These are phyloP conservation scores for Suillus fuscotomentosus DNA, from an alignment of 768 basidiomycete species.

Conservation along the genomic window DNA sequence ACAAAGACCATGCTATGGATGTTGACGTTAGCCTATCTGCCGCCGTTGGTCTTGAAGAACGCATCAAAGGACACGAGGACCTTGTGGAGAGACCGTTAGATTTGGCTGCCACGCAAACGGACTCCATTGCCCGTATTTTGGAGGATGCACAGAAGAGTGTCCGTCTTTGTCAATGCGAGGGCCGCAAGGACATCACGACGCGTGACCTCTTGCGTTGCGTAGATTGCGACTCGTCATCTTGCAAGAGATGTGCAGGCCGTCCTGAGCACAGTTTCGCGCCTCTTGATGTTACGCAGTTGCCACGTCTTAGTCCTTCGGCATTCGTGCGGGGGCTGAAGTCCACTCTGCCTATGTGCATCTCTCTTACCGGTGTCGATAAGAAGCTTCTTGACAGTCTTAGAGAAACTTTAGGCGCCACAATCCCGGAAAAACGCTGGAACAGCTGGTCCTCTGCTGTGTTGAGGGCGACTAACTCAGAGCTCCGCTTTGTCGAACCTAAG, in stretches of 20 bases:
- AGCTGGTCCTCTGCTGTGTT: constrained; percentile 69
- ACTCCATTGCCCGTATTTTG: constrained; percentile 56
- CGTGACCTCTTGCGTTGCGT: constrained; percentile 64
- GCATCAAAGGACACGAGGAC: constrained; percentile 72
- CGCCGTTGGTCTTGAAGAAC: constrained; percentile 38
- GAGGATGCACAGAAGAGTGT: constrained; percentile 64
- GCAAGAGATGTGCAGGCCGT: constrained; percentile 84
- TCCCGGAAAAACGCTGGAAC: constrained; percentile 60
- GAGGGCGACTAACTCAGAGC: constrained; percentile 55
- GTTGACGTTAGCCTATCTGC: constrained; percentile 37
- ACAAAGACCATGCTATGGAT: constrained; percentile 44
- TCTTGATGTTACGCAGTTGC: constrained; percentile 49
- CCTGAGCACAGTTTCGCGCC: constrained; percentile 78
- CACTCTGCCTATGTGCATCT: constrained; percentile 83
- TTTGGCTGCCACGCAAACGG: constrained; percentile 51
- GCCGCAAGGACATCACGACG: constrained; percentile 73
- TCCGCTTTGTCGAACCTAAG: constrained; percentile 83
- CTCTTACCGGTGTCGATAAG: constrained; percentile 49
- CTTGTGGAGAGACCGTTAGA: constrained; percentile 66
- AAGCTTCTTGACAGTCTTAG: constrained; percentile 53
- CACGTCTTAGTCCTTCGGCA: constrained; percentile 66
- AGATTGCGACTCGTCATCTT: constrained; percentile 79
- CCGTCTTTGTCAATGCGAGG: constrained; percentile 90
- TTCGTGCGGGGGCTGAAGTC: constrained; percentile 81
- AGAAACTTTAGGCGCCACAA: constrained; percentile 34